Base-by-base conservation (phyloP, 805 yeast species). In the Spathaspora sp. region DNA sequence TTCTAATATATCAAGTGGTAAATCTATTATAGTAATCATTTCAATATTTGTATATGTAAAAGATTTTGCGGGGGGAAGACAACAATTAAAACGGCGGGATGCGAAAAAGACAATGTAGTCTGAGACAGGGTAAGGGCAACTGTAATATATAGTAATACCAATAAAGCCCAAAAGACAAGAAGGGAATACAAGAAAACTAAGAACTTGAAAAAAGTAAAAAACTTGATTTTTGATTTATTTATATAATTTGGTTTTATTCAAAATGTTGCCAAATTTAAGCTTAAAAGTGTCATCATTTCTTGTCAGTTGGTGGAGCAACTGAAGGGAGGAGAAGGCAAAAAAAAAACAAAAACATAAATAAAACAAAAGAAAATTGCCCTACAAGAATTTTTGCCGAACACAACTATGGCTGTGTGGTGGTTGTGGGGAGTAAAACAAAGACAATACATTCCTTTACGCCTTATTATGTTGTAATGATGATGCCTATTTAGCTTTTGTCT, bases 1-100 rank as follows among this genome's bases (percentile, higher is more conserved):
- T 12, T 42, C 31, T 16, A 48, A 20, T 18, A 42, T 42, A 29
- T 48, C 50, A 42, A 11, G n/a, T 9, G 50, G 50, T 28, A 48
- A 48, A 29, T 17, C 42, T 9, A 23, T 12, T 42, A 42, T 35
- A 35, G 40, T 35, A 16, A 35, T 35, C 40, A 35, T 35, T 23
- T 23, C 6, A 23, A 6, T 23, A 4, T 23, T 23, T 23, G 26
- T 23, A 23, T 23, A 23, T 23, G 26, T 3, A 23, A 23, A 23
- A 23, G 26, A 23, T 23, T 23, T 4, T 23, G 26, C 26, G 26
- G 26, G 35, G 35, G 35, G 31, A 28, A 31, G n/a, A 31, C n/a
- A 11, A 11, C 8, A 31, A 31, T 14, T 10, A 14, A 11, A 11
- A 35, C 11, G 9, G 17, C 3, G 16, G 38, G 40, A 35, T 35